These are phyloP conservation scores for Aspergillus sergii DNA, from an alignment of 2,329 filamentous ascomycete genomes.

Conservation along the genomic window DNA sequence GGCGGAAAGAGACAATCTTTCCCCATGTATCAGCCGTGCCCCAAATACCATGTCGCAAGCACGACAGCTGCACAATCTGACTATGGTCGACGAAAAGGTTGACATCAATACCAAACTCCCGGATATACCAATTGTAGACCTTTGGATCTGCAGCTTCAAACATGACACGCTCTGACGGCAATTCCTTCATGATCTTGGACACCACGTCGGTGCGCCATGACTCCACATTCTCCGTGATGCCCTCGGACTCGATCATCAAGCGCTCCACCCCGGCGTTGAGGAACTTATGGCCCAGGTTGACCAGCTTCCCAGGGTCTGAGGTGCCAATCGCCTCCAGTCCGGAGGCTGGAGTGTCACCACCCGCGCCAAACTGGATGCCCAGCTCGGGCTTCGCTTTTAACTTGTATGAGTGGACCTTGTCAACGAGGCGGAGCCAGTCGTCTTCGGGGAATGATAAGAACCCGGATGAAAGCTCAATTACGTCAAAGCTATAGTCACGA, in stretches of 20 bases:
- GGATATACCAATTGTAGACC: slow-evolving; percentile 60
- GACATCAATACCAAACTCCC: slow-evolving; percentile 60
- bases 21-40: slow-evolving; percentile 60
- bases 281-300: slow-evolving; percentile 54
- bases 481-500: slow-evolving; percentile 49
- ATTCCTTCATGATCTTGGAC: slow-evolving; percentile 53
- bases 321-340: slow-evolving; percentile 53
- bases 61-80: slow-evolving; percentile 59
- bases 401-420: slow-evolving; percentile 51
- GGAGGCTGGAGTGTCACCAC: slow-evolving; percentile 54
- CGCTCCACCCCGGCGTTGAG: slow-evolving; percentile 56
- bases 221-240: slow-evolving; percentile 60
- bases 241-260: slow-evolving; percentile 63
- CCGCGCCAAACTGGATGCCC: slow-evolving; percentile 61
- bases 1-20: slow-evolving; percentile 50
- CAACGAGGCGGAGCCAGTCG: slow-evolving; percentile 56
- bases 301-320: slow-evolving; percentile 52
- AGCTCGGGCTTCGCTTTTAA: slow-evolving; percentile 58
- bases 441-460: slow-evolving; percentile 58
- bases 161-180: slow-evolving; percentile 58
- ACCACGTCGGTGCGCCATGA: slow-evolving; percentile 60
- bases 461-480: slow-evolving; percentile 56
- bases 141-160: slow-evolving; percentile 60
- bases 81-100: slow-evolving; percentile 62
- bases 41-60: slow-evolving; percentile 57